A percentile compares a stretch with the other conserved stretches of the same genome.
Conservation (phyloP, 192 early-diverging fungal genomes). For the Coemansia sp. region DNA sequence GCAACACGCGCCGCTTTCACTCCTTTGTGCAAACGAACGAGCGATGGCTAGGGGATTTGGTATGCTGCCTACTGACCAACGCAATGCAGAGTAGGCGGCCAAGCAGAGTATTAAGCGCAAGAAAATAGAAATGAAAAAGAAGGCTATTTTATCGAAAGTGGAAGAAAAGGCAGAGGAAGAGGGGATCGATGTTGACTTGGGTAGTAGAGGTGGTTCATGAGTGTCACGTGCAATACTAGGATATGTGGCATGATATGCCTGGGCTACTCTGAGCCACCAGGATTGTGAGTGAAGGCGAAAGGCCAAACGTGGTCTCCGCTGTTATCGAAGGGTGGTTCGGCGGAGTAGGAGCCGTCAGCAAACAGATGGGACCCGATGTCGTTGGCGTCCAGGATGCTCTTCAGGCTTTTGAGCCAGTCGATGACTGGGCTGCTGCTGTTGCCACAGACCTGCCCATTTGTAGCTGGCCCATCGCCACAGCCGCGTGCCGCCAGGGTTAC, state of each 20-base stretch:
- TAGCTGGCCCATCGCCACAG: not conserved
- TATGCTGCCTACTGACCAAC: not conserved
- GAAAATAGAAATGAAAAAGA: not conserved
- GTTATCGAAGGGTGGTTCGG: not conserved
- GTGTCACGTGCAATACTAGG: not conserved
- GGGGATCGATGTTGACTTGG: not conserved
- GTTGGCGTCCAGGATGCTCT: conserved; percentile 6
- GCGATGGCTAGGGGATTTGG: not conserved
- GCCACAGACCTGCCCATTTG: not conserved
- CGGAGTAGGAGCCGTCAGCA: not conserved
- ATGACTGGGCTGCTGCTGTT: not conserved
- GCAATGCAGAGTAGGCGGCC: not conserved
- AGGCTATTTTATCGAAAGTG: not conserved
- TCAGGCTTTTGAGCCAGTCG: conserved; percentile 23
- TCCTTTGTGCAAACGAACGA: not conserved
- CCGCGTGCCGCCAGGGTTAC: conserved; percentile 2
- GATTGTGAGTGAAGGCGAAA: not conserved
- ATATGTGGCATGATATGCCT: not conserved
- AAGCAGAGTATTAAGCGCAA: not conserved
- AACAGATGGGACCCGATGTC: not conserved
- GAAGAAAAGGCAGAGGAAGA: not conserved
- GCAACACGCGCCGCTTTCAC: not conserved
- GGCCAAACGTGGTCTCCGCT: not conserved
- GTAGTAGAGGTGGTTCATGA: not conserved
- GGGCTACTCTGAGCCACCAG: not conserved